Base-by-base conservation (phyloP, 805 yeast species). In the Novakomyces olei region DNA sequence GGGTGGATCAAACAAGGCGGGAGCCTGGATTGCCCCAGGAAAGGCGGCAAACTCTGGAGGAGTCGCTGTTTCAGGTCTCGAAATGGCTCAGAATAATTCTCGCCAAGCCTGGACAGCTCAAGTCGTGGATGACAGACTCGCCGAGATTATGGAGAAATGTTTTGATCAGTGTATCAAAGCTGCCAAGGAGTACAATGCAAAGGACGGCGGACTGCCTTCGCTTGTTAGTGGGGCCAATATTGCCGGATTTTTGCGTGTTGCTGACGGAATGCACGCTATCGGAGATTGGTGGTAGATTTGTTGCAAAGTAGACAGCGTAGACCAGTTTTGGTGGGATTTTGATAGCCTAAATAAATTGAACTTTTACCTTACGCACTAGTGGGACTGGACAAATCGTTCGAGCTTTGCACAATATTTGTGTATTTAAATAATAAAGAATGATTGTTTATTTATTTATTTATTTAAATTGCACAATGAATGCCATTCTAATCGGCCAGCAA, bases 31-130 rank as follows among this genome's bases (percentile, higher is more conserved):
- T 63, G 96, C 92, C 50, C 95, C 95, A 55, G 96, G 95, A 62
- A 85, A 85, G 71, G 95, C 95, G 47, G 85, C 95, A 51, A 85
- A 85, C 72, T 76, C 91, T 64, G 98, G 96, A 64, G 98, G 98
- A 72, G 98, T 85, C 48, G 92, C 94, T 37, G 95, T 83, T 37
- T 80, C 94, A 38, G 96, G 95, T 53, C 69, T 85, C 45, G 98
- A 85, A 68, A 88, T 85, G 98, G 95, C 96, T 43, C 98, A 85
- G 67, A 88, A 85, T 78, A 79, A 95, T 37, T 91, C 76, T 56
- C 77, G 95, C 67, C 69, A 72, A 44, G 58, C 61, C 44, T 88
- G 96, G 95, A 68, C 92, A 41, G 48, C 72, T 38, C 94, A 81
- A 65, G 80, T 79, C 63, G 96, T 85, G 47, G 96, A 85, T 59